phyloP scores from a whole-genome alignment of 2,329 filamentous ascomycete species.

The Alternaria sp. region DNA sequence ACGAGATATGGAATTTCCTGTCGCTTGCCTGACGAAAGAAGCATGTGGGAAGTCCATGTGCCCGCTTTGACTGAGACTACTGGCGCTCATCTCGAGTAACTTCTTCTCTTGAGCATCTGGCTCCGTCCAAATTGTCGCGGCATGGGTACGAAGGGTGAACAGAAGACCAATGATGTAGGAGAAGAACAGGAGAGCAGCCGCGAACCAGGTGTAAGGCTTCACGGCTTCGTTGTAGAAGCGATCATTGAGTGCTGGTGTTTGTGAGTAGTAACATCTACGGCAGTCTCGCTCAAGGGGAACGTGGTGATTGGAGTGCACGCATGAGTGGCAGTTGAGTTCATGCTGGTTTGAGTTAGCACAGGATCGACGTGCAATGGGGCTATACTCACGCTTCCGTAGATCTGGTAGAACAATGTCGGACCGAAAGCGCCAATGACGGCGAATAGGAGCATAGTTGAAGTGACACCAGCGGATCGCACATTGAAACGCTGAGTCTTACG shows the following conservation, averaged over 20 bases:
- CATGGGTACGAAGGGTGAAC: slow-evolving; percentile 95
- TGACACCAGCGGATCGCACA: slow-evolving; percentile 92
- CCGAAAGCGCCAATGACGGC: slow-evolving; percentile 95
- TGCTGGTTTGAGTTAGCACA: slow-evolving; percentile 64
- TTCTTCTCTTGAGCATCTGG: slow-evolving; percentile 57
- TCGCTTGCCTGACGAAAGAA: slow-evolving; percentile 39
- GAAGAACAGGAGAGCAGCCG: slow-evolving; percentile 83
- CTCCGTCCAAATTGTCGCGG: slow-evolving; percentile 96
- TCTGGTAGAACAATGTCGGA: slow-evolving; percentile 96
- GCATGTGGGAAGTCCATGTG: slow-evolving; percentile 39
- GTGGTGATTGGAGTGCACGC: slow-evolving; percentile 60
- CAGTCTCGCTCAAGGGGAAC: slow-evolving; percentile 71
- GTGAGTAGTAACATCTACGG: slow-evolving; percentile 91
- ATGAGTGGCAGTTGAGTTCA: slow-evolving; percentile 81
- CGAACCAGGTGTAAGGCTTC: slow-evolving; percentile 89
- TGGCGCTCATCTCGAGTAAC: slow-evolving; percentile 46
- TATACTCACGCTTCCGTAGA: slow-evolving; percentile 78
- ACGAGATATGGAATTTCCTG: slow-evolving; percentile 36
- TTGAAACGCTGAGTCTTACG: slow-evolving; percentile 99
- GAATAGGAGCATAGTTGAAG: slow-evolving; percentile 96
- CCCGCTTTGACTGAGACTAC: slow-evolving; percentile 40
- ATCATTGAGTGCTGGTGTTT: slow-evolving; percentile 82
- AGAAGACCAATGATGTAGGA: slow-evolving; percentile 93
- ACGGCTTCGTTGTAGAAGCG: slow-evolving; percentile 90
- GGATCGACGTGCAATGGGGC: background rate